Conservation (phyloP, 2,329 filamentous ascomycete species). For the Pleoardoris graminearum region DNA sequence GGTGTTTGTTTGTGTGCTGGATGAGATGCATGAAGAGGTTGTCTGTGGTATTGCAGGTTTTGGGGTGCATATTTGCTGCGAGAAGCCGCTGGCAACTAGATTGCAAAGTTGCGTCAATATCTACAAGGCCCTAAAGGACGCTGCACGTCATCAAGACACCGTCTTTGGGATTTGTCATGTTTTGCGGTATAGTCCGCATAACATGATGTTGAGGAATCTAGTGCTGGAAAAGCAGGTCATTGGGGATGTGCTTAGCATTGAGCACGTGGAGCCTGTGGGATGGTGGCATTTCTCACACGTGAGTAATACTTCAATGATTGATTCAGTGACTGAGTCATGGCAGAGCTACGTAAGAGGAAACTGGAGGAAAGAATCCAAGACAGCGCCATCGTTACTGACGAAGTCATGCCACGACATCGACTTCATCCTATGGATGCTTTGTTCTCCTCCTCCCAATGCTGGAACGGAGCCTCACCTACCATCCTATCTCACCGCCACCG, state of each 20-base stretch:
- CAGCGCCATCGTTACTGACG: conserved; percentile 82
- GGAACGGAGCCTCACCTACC: conserved; percentile 69
- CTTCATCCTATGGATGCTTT: conserved; percentile 87
- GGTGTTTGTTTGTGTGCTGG: conserved; percentile 74
- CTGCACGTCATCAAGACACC: conserved; percentile 28
- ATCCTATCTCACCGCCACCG: conserved; percentile 72
- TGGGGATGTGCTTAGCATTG: conserved; percentile 81
- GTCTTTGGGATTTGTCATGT: conserved; percentile 95
- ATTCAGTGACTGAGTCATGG: background rate
- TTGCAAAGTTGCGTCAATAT: conserved; percentile 78
- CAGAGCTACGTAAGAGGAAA: conserved; percentile 65
- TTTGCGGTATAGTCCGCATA: conserved; percentile 89
- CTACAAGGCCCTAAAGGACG: conserved; percentile 58
- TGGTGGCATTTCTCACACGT: conserved; percentile 82
- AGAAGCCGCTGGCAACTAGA: conserved; percentile 87
- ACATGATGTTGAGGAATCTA: conserved; percentile 78
- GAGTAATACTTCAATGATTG: background rate
- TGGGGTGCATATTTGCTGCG: conserved; percentile 84
- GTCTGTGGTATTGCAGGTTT: conserved; percentile 70
- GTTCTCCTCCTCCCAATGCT: conserved; percentile 62
- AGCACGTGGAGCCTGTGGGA: conserved; percentile 92
- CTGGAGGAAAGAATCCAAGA: conserved; percentile 79
- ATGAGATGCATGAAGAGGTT: conserved; percentile 85
- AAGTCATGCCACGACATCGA: conserved; percentile 98
- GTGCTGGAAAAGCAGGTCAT: conserved; percentile 75